Conservation (phyloP, 805 yeast genomes). For the Citeromyces nyonsensis region DNA sequence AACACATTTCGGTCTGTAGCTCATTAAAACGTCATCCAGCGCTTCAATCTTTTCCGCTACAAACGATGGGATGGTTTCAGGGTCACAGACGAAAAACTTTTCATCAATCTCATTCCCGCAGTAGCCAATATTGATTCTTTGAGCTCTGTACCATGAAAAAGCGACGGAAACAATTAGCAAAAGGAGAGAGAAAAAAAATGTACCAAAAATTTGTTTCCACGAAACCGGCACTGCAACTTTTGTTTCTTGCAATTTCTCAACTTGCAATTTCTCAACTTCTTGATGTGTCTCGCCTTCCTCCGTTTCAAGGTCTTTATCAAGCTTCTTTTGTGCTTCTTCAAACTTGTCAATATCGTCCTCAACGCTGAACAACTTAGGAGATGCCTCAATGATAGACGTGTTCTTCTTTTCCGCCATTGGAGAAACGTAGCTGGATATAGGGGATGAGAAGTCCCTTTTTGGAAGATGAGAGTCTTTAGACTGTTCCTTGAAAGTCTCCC, state of each 20-base stretch:
- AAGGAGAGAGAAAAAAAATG: background rate
- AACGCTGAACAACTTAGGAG: background rate
- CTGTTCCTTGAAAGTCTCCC: constrained; percentile 1
- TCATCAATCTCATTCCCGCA: constrained; percentile 49
- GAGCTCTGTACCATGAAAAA: constrained; percentile 23
- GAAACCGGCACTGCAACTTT: constrained; percentile 1
- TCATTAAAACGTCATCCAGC: constrained; percentile 24
- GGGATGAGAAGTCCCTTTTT: background rate
- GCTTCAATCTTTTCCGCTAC: constrained; percentile 12
- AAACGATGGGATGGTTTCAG: constrained; percentile 2
- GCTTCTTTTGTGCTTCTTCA: constrained; percentile 1
- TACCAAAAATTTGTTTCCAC: constrained; percentile 3
- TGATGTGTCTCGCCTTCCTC: constrained; percentile 4
- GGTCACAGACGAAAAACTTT: constrained; percentile 12
- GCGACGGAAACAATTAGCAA: background rate
- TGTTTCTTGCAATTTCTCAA: constrained; percentile 1
- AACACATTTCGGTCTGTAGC: constrained; percentile 45
- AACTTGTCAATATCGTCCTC: background rate
- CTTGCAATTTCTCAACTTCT: constrained; percentile 2
- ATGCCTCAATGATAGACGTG: background rate
- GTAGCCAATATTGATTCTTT: constrained; percentile 48
- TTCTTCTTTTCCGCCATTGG: background rate
- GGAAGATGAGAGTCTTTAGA: background rate
- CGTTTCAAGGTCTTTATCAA: constrained; percentile 7
- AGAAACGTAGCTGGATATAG: background rate